A percentile compares a stretch with the other conserved stretches of the same genome.
phyloP scores from a whole-genome alignment of 2,329 filamentous ascomycete genomes.

The Xylaria digitata region DNA sequence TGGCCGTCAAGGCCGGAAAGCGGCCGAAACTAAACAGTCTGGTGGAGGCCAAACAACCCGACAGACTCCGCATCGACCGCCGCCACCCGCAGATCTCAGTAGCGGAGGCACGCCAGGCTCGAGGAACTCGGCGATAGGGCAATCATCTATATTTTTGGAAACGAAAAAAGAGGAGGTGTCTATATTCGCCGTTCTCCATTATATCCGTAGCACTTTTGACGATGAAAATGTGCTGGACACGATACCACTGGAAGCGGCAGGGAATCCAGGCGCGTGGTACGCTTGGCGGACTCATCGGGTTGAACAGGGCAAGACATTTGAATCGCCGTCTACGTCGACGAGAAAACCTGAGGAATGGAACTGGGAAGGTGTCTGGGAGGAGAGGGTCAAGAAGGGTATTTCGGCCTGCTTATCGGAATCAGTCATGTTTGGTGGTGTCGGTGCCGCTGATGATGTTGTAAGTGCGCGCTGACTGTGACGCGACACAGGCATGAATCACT shows the following conservation, averaged over 20 bases:
- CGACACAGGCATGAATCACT: neutral
- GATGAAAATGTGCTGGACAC: constrained; percentile 80
- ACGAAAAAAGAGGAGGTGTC: constrained; percentile 60
- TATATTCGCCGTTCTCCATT: constrained; percentile 77
- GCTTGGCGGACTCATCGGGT: constrained; percentile 83
- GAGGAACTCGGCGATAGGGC: constrained; percentile 45
- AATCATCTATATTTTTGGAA: constrained; percentile 55
- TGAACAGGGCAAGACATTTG: constrained; percentile 58
- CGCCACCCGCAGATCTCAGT: constrained; percentile 44
- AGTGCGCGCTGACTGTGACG: constrained; percentile 47
- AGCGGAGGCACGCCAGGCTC: constrained; percentile 44
- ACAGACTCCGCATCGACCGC: constrained; percentile 48
- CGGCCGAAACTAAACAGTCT: constrained; percentile 54
- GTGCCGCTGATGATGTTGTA: constrained; percentile 77
- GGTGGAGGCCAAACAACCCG: constrained; percentile 54
- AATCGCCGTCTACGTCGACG: constrained; percentile 39
- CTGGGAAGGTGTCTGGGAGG: constrained; percentile 97
- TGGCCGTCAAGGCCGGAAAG: constrained; percentile 62
- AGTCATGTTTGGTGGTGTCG: constrained; percentile 77
- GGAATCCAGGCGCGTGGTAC: constrained; percentile 92
- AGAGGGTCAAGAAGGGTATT: constrained; percentile 83
- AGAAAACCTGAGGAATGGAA: constrained; percentile 88
- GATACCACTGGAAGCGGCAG: constrained; percentile 82
- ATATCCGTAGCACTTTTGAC: constrained; percentile 85
- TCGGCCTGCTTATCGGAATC: constrained; percentile 81